Conservation (phyloP, 306 rosid species). For the Arachis hypogaea region DNA sequence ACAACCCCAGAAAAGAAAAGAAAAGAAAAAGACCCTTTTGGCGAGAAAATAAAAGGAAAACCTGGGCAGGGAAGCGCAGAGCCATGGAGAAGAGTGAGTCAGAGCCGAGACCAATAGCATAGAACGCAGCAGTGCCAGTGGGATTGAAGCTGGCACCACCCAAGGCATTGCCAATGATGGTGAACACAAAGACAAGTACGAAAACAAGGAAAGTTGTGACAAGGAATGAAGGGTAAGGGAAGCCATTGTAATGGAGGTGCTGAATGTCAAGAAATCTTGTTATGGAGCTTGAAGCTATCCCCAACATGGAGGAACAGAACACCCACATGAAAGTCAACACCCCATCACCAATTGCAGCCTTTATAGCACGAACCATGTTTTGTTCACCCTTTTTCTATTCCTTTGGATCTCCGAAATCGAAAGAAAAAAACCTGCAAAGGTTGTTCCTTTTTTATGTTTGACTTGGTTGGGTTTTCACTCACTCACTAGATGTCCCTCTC, state of each 20-base stretch:
- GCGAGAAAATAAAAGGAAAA: neutral
- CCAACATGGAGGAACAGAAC: slow-evolving; percentile 63
- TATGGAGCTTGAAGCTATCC: slow-evolving; percentile 51
- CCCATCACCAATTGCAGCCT: slow-evolving; percentile 71
- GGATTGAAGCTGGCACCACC: slow-evolving; percentile 99
- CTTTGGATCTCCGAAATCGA: neutral
- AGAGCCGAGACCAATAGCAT: slow-evolving; percentile 72
- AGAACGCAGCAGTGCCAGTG: slow-evolving; percentile 75
- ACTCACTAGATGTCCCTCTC: neutral
- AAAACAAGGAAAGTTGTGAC: slow-evolving; percentile 66
- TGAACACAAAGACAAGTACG: slow-evolving; percentile 61
- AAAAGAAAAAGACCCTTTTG: neutral
- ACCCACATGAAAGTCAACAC: slow-evolving; percentile 80
- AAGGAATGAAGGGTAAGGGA: slow-evolving; percentile 55
- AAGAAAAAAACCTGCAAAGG: neutral
- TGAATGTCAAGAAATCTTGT: slow-evolving; percentile 49
- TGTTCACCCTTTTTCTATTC: neutral
- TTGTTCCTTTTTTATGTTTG: neutral
- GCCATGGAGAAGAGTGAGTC: slow-evolving; percentile 84
- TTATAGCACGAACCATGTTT: slow-evolving; percentile 51
- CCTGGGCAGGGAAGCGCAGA: slow-evolving; percentile 94
- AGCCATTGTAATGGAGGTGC: slow-evolving; percentile 38
- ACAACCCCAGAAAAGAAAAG: neutral
- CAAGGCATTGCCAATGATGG: slow-evolving; percentile 55
- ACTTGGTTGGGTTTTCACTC: neutral